These are phyloP conservation scores for Cicer bijugum DNA, from an alignment of 306 rosid species.

Conservation along the genomic window DNA sequence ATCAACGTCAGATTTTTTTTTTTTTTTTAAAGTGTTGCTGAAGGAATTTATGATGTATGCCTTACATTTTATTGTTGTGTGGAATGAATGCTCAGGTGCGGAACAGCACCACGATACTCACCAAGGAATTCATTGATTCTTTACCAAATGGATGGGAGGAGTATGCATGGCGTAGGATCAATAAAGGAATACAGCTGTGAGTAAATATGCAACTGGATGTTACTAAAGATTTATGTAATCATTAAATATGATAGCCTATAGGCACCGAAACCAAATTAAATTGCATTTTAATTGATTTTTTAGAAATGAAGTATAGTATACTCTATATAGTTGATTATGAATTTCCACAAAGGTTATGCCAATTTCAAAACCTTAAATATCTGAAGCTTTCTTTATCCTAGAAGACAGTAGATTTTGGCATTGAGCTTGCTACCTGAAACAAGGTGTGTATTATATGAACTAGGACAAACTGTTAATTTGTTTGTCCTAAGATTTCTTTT, in stretches of 20 bases:
- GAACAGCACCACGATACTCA: conserved; percentile 91
- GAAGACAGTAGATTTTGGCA: background rate
- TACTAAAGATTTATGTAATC: conserved; percentile 31
- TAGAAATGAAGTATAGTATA: conserved; percentile 28
- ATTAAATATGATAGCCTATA: conserved; percentile 7
- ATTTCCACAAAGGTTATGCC: background rate
- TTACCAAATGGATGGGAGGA: conserved; percentile 99
- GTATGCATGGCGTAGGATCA: conserved; percentile 98
- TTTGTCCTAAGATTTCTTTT: conserved; percentile 1
- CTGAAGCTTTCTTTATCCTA: conserved; percentile 12
- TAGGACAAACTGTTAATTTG: conserved; percentile 27
- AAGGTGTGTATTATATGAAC: conserved; percentile 8
- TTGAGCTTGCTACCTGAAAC: conserved; percentile 22
- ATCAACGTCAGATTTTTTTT: conserved; percentile 25
- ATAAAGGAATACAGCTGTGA: conserved; percentile 86
- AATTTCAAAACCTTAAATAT: conserved; percentile 24
- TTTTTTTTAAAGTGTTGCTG: background rate
- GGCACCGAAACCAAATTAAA: conserved; percentile 20
- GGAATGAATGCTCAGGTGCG: conserved; percentile 83
- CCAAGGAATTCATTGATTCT: conserved; percentile 87
- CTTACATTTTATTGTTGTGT: conserved; percentile 53
- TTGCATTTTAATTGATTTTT: conserved; percentile 29
- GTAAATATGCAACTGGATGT: conserved; percentile 46
- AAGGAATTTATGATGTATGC: conserved; percentile 43
- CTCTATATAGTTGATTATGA: conserved; percentile 9